Base-by-base conservation (phyloP, 139 green algal species). In the Cymbomonas tetramitiformis region DNA sequence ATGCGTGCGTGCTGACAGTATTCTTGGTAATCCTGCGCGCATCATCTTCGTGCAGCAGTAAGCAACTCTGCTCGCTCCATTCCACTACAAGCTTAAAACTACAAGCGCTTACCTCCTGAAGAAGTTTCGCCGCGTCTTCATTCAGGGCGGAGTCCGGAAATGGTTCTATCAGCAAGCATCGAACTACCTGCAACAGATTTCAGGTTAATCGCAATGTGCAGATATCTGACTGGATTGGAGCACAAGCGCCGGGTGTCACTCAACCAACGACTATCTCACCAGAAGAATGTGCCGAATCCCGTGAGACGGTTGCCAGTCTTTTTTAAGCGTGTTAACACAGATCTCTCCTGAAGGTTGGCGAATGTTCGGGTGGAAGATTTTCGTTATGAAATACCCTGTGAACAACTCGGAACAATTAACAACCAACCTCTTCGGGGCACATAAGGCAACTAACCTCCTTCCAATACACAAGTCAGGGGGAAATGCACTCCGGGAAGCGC, bases 281-380 rank as follows among this genome's bases (percentile, higher is more conserved):
- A 79, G 47, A 24, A 79, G 44, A 10, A 79, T 74, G 65, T 96
- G 90, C 25, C 82, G 68, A 29, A 97, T 43, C 26, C 86, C 87
- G 32, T 89, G 57, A 21, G 79, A 79, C 2, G 81, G 66, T 40
- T 70, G 81, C 90, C 90, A 98, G 70, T 98, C 90, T 30, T 78
- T 79, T 66, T 97, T 96, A 2, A 98, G 77, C 26, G 93, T 87
- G 54, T 97, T 98, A 12, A 98, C 90, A 41, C 90, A 98, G 53
- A 98, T 95, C 43, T 98, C 90, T 1, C 90, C 90, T 2, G 43
- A 46, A 15, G 74, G 60, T 30, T 81, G 82, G 61, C 41, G 38
- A 3, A 98, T 78, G 59, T 98, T 98, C 2, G 90, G 90, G 61
- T 98, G 90, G 53, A 96, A 98, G n/a, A 97, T 90, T 41, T 82